Base-by-base conservation (phyloP, 768 basidiomycete species). In the Kwoniella pini region DNA sequence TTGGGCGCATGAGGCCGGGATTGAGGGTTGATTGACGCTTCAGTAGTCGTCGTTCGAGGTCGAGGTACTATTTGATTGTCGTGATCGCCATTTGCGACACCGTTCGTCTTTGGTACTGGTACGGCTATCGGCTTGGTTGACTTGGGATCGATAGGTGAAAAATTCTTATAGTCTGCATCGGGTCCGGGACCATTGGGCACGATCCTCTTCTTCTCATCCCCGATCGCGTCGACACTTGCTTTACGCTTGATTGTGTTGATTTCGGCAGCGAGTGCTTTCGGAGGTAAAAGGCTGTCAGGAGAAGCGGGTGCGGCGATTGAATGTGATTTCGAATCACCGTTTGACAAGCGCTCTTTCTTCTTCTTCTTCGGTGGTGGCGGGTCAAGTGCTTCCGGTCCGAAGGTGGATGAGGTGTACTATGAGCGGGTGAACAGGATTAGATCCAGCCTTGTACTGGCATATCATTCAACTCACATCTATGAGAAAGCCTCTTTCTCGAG, bases 401-500 rank as follows among this genome's bases (percentile, higher is more conserved):
- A 71, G 5, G 68, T 71, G 15, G 60, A 50, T 24, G 60, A 10
- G 13, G 28, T 57, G 33, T 64, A 68, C 71, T 73, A 42, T 21
- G 19, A 62, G 2, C 2, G 11, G 42, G 21, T 9, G 28, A 21
- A 7, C 10, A 45, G 30, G 3, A 60, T 22, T 24, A 17, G 28
- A n/a, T 19, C 55, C 26, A 27, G 45, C 27, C 3, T 26, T 11
- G 19, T 12, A 21, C 27, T 24, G 5, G 11, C 24, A n/a, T 26
- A 13, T 13, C 6, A 30, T 10, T 26, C 1, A 27, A 74, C 83
- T 72, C 71, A 92, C 92, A 64, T 88, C 84, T 9, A 86, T 76
- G 24, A 94, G 76, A 33, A 84, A 80, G 10, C 82, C 81, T 54
- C 91, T 83, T 12, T 83, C 79, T 56, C 86, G 81, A 6, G 94